phyloP scores from a whole-genome alignment of 140 eudicot species.

The Flaveria floridana region DNA sequence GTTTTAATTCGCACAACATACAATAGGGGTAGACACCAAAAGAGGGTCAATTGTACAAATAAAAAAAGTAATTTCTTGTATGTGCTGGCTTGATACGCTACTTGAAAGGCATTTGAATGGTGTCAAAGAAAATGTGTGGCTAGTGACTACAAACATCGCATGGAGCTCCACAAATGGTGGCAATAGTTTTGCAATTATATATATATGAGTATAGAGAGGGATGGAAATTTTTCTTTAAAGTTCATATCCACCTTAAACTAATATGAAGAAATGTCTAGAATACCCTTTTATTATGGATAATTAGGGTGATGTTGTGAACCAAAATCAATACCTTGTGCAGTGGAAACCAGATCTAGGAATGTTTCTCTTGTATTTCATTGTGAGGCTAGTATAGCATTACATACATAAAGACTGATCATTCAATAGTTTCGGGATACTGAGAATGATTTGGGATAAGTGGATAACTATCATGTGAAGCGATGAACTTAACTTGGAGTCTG shows the following conservation, averaged over 20 bases:
- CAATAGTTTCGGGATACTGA: not conserved
- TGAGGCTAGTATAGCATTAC: not conserved
- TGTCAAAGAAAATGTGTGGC: not conserved
- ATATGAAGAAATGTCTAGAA: not conserved
- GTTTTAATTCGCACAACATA: not conserved
- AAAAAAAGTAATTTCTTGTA: not conserved
- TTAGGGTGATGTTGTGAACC: slow-evolving; percentile 11
- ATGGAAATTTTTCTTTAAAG: not conserved
- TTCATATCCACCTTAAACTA: not conserved
- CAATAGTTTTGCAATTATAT: slow-evolving; percentile 9
- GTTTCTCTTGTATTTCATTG: not conserved
- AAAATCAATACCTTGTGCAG: not conserved
- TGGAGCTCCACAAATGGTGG: not conserved
- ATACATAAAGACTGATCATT: not conserved
- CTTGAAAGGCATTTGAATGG: not conserved
- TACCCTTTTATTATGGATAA: slow-evolving; percentile 3
- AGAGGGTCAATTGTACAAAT: not conserved
- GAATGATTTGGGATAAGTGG: not conserved
- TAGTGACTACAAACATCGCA: not conserved
- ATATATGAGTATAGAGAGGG: not conserved
- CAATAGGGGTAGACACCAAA: not conserved
- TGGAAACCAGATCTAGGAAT: not conserved
- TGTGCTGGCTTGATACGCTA: not conserved
- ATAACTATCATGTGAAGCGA: not conserved
- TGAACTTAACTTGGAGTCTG: not conserved